A percentile compares a stretch with the other conserved stretches of the same genome.
phyloP scores from a whole-genome alignment of 1,284 basidiomycete species.

The Sanghuangporus weigelae region DNA sequence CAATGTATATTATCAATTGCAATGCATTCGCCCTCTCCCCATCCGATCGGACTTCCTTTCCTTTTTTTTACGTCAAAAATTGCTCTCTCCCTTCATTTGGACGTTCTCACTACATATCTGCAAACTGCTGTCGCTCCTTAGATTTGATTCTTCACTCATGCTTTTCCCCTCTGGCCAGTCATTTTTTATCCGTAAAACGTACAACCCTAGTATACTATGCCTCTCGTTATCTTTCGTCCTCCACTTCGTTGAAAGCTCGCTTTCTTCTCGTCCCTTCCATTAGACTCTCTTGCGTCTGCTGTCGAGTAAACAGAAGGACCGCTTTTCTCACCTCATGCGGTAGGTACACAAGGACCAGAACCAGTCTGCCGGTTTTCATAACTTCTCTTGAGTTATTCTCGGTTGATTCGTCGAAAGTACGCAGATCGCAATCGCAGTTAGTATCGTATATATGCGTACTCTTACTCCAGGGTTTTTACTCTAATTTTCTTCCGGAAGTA shows the following conservation, averaged over 20 bases:
- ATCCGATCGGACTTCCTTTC: not conserved
- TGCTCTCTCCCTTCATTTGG: not conserved
- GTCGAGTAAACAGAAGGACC: not conserved
- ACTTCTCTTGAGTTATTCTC: no score
- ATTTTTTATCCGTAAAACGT: not conserved
- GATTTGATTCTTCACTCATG: not conserved
- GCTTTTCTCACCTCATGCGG: no score
- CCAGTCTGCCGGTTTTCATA: no score
- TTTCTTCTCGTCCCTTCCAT: not conserved
- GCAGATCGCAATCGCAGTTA: no score
- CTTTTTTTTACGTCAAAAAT: not conserved
- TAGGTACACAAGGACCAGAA: no score
- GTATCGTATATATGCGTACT: no score
- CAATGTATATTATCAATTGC: not conserved
- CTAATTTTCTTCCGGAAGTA: no score
- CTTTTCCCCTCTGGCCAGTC: not conserved
- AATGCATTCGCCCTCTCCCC: not conserved
- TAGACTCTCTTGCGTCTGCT: not conserved
- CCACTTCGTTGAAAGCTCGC: not conserved
- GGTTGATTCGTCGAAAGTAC: no score
- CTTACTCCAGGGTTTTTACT: no score
- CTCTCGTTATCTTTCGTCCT: not conserved
- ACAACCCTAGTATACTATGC: not conserved
- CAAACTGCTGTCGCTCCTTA: not conserved
- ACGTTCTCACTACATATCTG: not conserved